Base-by-base conservation (phyloP, 345 rosid genomes). In the Linum tenue region DNA sequence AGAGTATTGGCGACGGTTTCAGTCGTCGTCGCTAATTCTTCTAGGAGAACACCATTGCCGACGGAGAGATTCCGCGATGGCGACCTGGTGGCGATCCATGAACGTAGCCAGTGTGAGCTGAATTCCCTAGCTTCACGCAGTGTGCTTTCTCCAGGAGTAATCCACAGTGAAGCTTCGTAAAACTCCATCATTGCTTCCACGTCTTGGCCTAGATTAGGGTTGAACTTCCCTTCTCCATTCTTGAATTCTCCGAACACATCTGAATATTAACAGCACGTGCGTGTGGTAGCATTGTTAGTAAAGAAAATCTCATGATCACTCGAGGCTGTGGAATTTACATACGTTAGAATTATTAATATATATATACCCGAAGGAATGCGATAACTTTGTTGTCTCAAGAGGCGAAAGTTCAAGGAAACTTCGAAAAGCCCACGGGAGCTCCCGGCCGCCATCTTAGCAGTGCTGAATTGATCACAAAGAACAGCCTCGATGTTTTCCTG, bases 401-500 rank as follows among this genome's bases (percentile, higher is more conserved):
- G 50, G 42, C 76, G 66, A 53, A 64, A 73, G 37, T 41, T 38
- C 38, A 48, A 60, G 37, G 3, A 59, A 58, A 1, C 51, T 48
- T 0, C 22, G 64, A 8, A 68, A 68, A 37, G 53, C 1, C 60
- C 71, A 15, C 38, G n/a, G n/a, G n/a, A n/a, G 38, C 41, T 65
- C 64, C 2, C 48, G 17, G 39, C 71, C 59, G 8, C 51, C n/a
- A n/a, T n/a, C n/a, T n/a, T n/a, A n/a, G n/a, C n/a, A n/a, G n/a
- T 59, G 40, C 59, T 35, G 15, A 42, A 14, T 44, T 59, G 58
- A 10, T 42, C 48, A 10, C 22, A 60, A 38, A 85, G 77, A 48
- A 71, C 65, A n/a, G 70, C 64, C 11, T 72, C 69, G 60, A 81
- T 82, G 60, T 82, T 82, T 40, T 72, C 59, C 14, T n/a, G 66